phyloP scores from a whole-genome alignment of 2,329 filamentous ascomycete species.

The Penicillium decumbens region DNA sequence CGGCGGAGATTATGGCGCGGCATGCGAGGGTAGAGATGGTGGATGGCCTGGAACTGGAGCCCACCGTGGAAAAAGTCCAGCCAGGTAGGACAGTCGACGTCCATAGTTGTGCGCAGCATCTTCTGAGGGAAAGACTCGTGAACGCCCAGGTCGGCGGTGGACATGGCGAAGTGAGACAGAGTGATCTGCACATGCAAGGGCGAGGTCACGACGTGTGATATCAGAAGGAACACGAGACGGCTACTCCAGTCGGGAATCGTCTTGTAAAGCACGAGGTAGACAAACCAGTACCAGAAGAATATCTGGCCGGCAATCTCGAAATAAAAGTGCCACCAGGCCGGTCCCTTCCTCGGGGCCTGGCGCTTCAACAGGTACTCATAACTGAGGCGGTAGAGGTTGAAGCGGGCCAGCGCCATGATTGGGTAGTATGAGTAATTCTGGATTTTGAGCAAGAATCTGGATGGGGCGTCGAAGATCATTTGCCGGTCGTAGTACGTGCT shows the following conservation, averaged over 20 bases:
- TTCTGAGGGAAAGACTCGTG: conserved; percentile 83
- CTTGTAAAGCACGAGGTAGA: conserved; percentile 73
- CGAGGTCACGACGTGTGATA: conserved; percentile 76
- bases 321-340: conserved; percentile 77
- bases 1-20: conserved; percentile 77
- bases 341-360: conserved; percentile 67
- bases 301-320: conserved; percentile 71
- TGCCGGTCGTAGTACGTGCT: conserved; percentile 80
- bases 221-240: conserved; percentile 68
- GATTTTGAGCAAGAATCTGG: conserved; percentile 64
- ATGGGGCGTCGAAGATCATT: conserved; percentile 72
- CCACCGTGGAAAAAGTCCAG: conserved; percentile 86
- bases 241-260: conserved; percentile 64
- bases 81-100: conserved; percentile 82
- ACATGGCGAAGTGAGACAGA: conserved; percentile 90
- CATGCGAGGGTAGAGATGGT: conserved; percentile 78
- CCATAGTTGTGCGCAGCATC: conserved; percentile 91
- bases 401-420: conserved; percentile 72
- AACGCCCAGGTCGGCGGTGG: conserved; percentile 76
- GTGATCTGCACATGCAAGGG: conserved; percentile 87
- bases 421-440: conserved; percentile 82
- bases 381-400: conserved; percentile 80
- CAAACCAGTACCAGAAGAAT: conserved; percentile 84
- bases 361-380: conserved; percentile 71
- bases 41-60: conserved; percentile 82